Base-by-base conservation (phyloP, 257 asterid species). In the Solanum ossicruentum region DNA sequence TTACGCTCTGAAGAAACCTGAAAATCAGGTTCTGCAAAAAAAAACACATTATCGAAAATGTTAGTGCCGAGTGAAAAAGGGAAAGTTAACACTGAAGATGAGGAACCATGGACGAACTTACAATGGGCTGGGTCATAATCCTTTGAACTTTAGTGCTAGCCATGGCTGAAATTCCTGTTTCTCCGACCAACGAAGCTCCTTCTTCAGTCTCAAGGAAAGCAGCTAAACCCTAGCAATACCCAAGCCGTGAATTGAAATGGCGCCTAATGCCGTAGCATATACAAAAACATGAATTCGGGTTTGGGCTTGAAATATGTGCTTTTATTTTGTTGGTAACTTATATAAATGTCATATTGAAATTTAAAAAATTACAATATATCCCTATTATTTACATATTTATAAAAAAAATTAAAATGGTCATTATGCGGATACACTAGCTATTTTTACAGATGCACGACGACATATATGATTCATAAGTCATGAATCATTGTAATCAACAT, bases 1-100 rank as follows among this genome's bases (percentile, higher is more conserved):
- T 60, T 82, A 57, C 84, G 89, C 94, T 92, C 78, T 70, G 93
- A 58, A 92, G 94, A 87, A 90, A 92, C 90, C 94, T 92, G 90
- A 92, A 92, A 85, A 92, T 90, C 83, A 92, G 90, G 89, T 92
- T 92, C 72, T 57, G 58, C 55, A 82, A 82, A 10, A 45, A 61
- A 36, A 15, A 51, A n/a, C 26, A 58, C 56, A 60, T 13, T 75
- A 49, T 23, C 8, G 45, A 77, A 77, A 23, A 51, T 51, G 20
- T 47, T 75, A 49, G 43, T 8, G 15, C 43, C 8, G 60, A 49
- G 80, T 73, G 81, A 21, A 73, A 47, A 73, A 1, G 43, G 12
- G 60, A 15, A 49, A 49, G 23, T 49, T 58, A 72, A 72, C 83
- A 57, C 5, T 41, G 75, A 84, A 84, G 57, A 84, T 84, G 6